Evolutionary conservation across 2,329 filamentous ascomycete species (phyloP), one percentile per base, ranked within the genome.

Genomic region (Clonostachys solani): DNA sequence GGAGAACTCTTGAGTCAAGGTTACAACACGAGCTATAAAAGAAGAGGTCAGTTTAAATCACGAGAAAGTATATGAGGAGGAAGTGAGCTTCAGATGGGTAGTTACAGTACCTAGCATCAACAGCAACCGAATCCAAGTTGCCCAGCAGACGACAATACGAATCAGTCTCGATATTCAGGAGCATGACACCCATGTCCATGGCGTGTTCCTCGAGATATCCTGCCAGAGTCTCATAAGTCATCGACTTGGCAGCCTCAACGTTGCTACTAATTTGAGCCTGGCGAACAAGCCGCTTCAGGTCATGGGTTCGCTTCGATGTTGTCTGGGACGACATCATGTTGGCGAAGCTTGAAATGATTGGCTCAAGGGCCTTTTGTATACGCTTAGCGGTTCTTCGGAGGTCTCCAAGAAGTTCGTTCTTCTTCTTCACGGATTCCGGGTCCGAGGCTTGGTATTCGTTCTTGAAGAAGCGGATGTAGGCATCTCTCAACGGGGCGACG

Each of bases 251-350:
- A 29, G 52, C 48, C 36, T 54, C 47, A 16, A 54, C 49, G 42
- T 54, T 53, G 42, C 36, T 41, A 29, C 53, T 29, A 34, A 54
- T 51, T 40, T 48, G 45, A 33, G 47, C 23, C 38, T 53, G 47
- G 6, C 52, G 52, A 43, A 48, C 29, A 12, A 54, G 46, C 15
- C 50, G 48, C 41, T 52, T 52, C 48, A 54, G 33, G 33, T 54
- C 52, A 38, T 54, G 50, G 6, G 50, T 54, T 41, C 52, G 45
- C 50, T 54, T 54, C 5, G 52, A 54, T 6, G 46, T 54, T 9
- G 48, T 52, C 45, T 49, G 47, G 17, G 49, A 43, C 16, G 52
- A 54, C 7, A 54, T 48, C 46, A 54, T 49, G 8, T 42, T 47
- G 18, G 47, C 48, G 4, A 54, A 37, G 35, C 45, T 49, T 4